phyloP scores from a whole-genome alignment of 2,329 filamentous ascomycete species.

The Daldinia sp. region DNA sequence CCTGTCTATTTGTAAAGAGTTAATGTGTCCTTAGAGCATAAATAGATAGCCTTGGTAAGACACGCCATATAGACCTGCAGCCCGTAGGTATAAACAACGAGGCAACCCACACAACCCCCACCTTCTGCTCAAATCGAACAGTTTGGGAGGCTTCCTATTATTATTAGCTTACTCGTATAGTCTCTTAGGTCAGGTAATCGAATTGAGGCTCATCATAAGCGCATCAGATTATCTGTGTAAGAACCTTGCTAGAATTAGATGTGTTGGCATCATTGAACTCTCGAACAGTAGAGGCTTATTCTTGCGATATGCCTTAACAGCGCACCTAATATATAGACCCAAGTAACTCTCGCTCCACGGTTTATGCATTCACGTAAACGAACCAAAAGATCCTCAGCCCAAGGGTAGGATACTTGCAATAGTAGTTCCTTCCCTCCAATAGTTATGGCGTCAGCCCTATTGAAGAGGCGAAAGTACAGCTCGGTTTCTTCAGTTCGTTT shows the following conservation, averaged over 20 bases:
- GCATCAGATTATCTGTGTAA: not conserved
- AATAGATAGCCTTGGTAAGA: not conserved
- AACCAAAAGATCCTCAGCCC: not conserved
- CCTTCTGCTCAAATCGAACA: not conserved
- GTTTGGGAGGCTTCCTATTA: not conserved
- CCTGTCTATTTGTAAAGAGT: too few relatives aligned
- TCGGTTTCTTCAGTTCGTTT: not conserved
- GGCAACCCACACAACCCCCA: not conserved
- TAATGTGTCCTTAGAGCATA: not conserved
- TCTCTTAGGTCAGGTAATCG: not conserved
- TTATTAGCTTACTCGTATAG: not conserved
- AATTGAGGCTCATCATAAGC: not conserved
- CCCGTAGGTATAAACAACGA: not conserved
- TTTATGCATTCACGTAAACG: not conserved
- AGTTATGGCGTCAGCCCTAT: not conserved
- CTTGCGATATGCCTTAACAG: not conserved
- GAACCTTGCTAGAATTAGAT: not conserved
- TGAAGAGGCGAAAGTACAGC: not conserved
- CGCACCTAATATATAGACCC: not conserved
- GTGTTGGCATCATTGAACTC: not conserved
- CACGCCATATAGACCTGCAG: not conserved
- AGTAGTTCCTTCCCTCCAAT: not conserved
- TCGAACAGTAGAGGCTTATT: not conserved
- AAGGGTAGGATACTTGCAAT: not conserved
- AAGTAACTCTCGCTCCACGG: not conserved